Evolutionary conservation across 129 eudicot species (phyloP).

Genomic region (Chrysanthemum lavandulifolium): DNA sequence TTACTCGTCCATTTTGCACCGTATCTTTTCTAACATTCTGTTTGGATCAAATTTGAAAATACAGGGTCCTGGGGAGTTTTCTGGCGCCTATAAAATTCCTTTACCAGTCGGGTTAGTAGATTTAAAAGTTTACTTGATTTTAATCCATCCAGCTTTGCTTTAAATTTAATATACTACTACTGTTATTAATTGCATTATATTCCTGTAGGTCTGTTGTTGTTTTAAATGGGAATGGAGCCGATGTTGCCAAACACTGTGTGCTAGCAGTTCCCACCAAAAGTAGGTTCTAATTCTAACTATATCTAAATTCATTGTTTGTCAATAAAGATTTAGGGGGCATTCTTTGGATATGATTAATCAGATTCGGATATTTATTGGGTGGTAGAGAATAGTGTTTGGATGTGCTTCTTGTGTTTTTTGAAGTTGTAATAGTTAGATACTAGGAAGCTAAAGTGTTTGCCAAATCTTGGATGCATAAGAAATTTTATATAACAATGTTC

Average conservation of each 20-base stretch:
- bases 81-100: slow-evolving; percentile 61
- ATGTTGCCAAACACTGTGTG: slow-evolving; percentile 92
- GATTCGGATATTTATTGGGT: too few relatives aligned
- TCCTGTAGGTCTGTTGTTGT: slow-evolving; percentile 81
- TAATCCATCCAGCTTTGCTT: not conserved
- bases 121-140: not conserved
- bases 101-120: slow-evolving; percentile 85
- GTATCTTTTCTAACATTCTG: slow-evolving; percentile 79
- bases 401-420: too few relatives aligned
- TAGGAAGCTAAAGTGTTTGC: too few relatives aligned
- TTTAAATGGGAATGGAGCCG: slow-evolving; percentile 88
- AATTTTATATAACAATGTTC: too few relatives aligned
- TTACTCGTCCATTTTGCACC: slow-evolving; percentile 89
- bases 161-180: not conserved
- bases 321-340: not conserved
- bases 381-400: too few relatives aligned
- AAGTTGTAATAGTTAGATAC: too few relatives aligned
- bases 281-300: slow-evolving; percentile 39
- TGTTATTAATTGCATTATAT: not conserved
- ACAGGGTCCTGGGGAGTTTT: slow-evolving; percentile 80
- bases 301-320: not conserved
- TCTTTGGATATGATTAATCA: not conserved
- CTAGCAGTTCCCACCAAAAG: slow-evolving; percentile 88
- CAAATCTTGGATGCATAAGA: too few relatives aligned
- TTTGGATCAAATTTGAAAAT: slow-evolving; percentile 78